Evolutionary conservation across 1,284 basidiomycete genomes (phyloP), one percentile per base, ranked within the genome.

Genomic region (Microbotryomycetes sp.): DNA sequence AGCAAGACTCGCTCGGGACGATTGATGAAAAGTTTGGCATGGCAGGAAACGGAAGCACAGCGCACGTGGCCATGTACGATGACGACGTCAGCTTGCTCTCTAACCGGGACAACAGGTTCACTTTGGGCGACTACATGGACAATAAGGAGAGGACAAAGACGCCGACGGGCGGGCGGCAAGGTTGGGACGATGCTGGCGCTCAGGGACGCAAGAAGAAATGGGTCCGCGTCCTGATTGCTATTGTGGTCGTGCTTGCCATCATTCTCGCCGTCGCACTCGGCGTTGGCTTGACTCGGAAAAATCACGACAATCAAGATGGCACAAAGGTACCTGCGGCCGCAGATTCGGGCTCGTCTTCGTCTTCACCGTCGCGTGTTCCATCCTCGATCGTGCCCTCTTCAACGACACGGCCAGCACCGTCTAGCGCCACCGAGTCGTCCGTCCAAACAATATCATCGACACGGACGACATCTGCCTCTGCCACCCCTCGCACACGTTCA

Each of bases 191-290:
- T 18, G 50, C 58, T 29, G 45, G 29, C 3, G 56, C 29, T 7
- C 55, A 57, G 51, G 41, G n/a, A 5, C 52, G 57, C 5, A 48
- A 52, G 24, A 66, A 66, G 31, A 46, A 47, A 16, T 29, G 29
- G 2, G 6, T 66, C 9, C 46, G 18, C 26, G 54, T 57, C 50
- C 46, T 31, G 24, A 3, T 41, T 66, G 4, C 35, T 41, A 18
- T 41, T 18, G 18, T 41, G 9, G 16, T 54, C 7, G 28, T 59
- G 13, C 41, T 66, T 30, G 21, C 45, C 9, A 9, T 66, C 16
- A 49, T 41, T 41, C 18, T 66, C 11, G 65, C 48, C 2, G 55
- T 63, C 23, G 65, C 46, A 2, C 46, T 66, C 3, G 65, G 65
- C 5, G 49, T 59, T 2, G 62, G 59, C 18, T 54, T 64, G 7